Conservation (phyloP, 2,329 filamentous ascomycete genomes). For the Ilyonectria destructans region DNA sequence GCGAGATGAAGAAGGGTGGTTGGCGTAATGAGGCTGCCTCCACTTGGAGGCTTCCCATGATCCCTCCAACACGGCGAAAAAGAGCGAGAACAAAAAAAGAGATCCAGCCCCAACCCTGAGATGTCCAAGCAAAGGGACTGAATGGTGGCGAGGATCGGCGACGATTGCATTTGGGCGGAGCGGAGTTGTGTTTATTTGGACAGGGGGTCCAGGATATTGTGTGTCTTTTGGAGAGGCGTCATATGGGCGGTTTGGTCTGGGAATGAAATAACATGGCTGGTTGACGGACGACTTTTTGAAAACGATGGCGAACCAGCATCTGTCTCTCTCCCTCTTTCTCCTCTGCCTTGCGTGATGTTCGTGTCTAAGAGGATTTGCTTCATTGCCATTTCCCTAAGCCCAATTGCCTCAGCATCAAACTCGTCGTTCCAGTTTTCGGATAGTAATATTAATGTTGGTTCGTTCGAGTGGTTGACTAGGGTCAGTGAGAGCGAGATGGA, state of each 20-base stretch:
- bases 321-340: neutral
- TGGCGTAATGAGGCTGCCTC: constrained; percentile 59
- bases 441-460: neutral
- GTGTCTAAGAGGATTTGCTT: neutral
- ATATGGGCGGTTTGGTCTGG: constrained; percentile 43
- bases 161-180: constrained; percentile 49
- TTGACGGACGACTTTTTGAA: constrained; percentile 21
- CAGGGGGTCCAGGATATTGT: constrained; percentile 29
- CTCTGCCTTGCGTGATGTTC: constrained; percentile 3
- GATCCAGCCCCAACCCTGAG: constrained; percentile 27
- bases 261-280: constrained; percentile 39
- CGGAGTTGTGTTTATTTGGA: constrained; percentile 47
- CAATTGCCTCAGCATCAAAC: neutral
- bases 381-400: neutral
- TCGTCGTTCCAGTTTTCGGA: neutral
- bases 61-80: constrained; percentile 29
- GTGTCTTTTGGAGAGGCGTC: constrained; percentile 45
- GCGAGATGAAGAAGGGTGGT: constrained; percentile 73
- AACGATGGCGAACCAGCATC: constrained; percentile 24
- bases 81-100: constrained; percentile 34
- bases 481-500: neutral
- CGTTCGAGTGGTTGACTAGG: neutral
- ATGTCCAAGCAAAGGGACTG: constrained; percentile 32
- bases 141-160: constrained; percentile 41
- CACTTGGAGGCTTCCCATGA: constrained; percentile 18